These are phyloP conservation scores for Erysiphe pulchra DNA, from an alignment of 2,329 filamentous ascomycete genomes.

Conservation along the genomic window DNA sequence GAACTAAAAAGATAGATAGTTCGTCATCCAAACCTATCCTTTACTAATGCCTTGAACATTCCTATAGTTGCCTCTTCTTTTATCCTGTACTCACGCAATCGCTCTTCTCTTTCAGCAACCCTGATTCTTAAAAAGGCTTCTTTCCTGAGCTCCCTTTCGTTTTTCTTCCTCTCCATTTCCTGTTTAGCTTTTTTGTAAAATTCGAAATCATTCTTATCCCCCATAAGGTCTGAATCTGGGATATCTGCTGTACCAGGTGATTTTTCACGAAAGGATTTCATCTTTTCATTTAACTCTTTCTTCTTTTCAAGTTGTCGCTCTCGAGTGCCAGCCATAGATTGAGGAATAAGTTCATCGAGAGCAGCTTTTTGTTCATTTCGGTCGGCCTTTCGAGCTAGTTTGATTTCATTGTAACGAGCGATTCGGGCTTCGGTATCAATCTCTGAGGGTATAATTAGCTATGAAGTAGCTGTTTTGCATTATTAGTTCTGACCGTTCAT, in stretches of 20 bases:
- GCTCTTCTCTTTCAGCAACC: conserved; percentile 57
- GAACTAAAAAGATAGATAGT: neutral
- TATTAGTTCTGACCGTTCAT: conserved; percentile 17
- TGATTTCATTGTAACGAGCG: conserved; percentile 23
- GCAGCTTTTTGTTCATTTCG: conserved; percentile 40
- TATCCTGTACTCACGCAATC: conserved; percentile 37
- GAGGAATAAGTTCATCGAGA: conserved; percentile 58
- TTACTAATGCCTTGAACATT: conserved; percentile 55
- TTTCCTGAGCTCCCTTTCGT: conserved; percentile 54
- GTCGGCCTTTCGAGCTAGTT: conserved; percentile 35
- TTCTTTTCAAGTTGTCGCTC: conserved; percentile 77
- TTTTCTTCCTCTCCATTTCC: conserved; percentile 46
- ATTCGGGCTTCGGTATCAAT: conserved; percentile 22
- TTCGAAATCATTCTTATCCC: conserved; percentile 33
- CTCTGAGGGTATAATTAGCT: conserved; percentile 6
- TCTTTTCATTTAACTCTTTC: conserved; percentile 41
- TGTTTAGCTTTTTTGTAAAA: conserved; percentile 44
- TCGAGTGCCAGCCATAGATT: conserved; percentile 57
- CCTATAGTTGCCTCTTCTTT: conserved; percentile 70
- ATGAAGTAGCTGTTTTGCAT: neutral
- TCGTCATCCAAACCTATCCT: conserved; percentile 41
- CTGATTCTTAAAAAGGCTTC: conserved; percentile 59
- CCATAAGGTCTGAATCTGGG: conserved; percentile 54
- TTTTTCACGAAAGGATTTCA: conserved; percentile 46
- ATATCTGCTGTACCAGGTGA: conserved; percentile 39